phyloP scores from a whole-genome alignment of 2,329 filamentous ascomycete species.

The Arthrobotrys sinensis region DNA sequence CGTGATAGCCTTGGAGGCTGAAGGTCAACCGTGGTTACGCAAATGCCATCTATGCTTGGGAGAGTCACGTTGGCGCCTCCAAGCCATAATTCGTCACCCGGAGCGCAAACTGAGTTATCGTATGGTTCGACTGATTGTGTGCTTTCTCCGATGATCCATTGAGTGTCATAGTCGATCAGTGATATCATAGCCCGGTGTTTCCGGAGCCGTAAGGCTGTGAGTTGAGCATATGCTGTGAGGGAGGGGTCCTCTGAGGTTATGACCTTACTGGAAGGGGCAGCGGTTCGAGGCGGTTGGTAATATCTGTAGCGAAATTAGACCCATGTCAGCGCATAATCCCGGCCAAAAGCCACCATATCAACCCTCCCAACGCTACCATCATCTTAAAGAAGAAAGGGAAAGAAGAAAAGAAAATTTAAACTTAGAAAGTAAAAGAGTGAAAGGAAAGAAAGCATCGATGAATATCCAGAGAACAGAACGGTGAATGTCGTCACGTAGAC shows the following conservation, averaged over 20 bases:
- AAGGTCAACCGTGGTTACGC: conserved; percentile 65
- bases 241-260: conserved; percentile 68
- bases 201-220: conserved; percentile 70
- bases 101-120: conserved; percentile 64
- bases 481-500: neutral
- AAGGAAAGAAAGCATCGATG: neutral
- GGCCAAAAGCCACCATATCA: conserved; percentile 13
- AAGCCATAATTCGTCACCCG: conserved; percentile 67
- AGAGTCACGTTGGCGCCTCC: conserved; percentile 64
- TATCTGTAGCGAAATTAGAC: conserved; percentile 39
- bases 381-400: neutral
- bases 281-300: conserved; percentile 42
- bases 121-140: conserved; percentile 70
- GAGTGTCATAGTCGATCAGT: conserved; percentile 69
- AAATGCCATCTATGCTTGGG: conserved; percentile 66
- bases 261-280: conserved; percentile 59
- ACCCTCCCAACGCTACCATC: conserved; percentile 4
- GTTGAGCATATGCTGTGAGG: conserved; percentile 70
- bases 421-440: too few relatives aligned
- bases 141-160: conserved; percentile 72
- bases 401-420: neutral
- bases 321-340: conserved; percentile 44
- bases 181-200: conserved; percentile 71
- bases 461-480: neutral
- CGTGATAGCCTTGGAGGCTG: conserved; percentile 65